These are phyloP conservation scores for Protoeuglena noctilucae DNA, from an alignment of 139 green algal species.

Conservation along the genomic window DNA sequence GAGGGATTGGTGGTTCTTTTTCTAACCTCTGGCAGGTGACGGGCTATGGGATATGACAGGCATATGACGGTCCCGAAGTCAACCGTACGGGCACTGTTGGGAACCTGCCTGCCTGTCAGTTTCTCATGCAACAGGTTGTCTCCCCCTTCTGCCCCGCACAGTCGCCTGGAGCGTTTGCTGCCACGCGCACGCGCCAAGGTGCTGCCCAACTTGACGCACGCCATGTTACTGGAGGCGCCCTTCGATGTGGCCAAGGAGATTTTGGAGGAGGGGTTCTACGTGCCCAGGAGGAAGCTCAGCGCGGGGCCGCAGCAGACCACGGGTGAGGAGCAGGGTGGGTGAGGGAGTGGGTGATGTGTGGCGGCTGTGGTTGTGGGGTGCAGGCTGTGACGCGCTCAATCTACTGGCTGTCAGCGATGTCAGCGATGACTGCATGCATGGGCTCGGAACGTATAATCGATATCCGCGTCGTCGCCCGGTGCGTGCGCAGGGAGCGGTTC, in stretches of 20 bases:
- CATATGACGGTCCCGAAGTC: no score
- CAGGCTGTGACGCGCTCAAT: no score
- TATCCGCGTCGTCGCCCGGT: slow-evolving; percentile 9
- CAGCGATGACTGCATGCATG: no score
- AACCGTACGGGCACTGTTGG: no score
- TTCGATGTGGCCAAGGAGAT: slow-evolving; percentile 49
- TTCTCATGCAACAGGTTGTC: no score
- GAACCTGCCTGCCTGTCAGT: no score
- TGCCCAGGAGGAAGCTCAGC: slow-evolving; percentile 13
- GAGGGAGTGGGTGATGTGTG: no score
- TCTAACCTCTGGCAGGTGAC: background rate
- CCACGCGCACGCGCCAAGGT: slow-evolving; percentile 18
- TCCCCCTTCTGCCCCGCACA: no score
- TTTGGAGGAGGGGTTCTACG: slow-evolving; percentile 61
- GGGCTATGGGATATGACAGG: no score
- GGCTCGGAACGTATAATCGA: no score
- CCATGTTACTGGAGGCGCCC: slow-evolving; percentile 44
- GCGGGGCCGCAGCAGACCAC: background rate
- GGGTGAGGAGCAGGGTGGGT: slow-evolving; percentile 2
- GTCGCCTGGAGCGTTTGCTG: no score
- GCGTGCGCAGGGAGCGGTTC: background rate
- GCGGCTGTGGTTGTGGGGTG: no score
- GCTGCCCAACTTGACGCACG: slow-evolving; percentile 47
- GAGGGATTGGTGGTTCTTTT: background rate
- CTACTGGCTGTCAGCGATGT: slow-evolving; percentile 24